Evolutionary conservation across 2,329 filamentous ascomycete species (phyloP), one percentile per base, ranked within the genome.

Genomic region (Venturia pyrina): DNA sequence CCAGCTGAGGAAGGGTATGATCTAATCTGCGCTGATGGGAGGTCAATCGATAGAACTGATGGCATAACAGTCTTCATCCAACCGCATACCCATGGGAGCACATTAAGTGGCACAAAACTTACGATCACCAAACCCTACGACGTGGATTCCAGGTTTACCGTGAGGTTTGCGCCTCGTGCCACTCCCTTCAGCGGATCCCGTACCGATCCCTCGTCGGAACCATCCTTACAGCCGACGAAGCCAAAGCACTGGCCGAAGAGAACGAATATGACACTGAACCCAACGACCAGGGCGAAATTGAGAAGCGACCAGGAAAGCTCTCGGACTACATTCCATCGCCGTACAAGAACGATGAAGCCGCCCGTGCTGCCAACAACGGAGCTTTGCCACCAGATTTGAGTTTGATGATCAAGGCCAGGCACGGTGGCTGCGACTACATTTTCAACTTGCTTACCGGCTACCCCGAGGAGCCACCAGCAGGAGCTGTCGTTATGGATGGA

Each of bases 91-190:
- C 95, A 69, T 99, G 95, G 95, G 93, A 95, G 75, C 95, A 99
- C 81, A 77, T 87, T 76, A 88, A 95, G 81, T 92, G 88, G 85
- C 83, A 87, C 79, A 97, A 96, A 86, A 97, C 95, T 72, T 99
- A 93, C 78, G 95, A 99, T 76, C 93, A 98, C 82, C 88, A 90
- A 81, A 89, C 92, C 74, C 92, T 99, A 71, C 95, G 95, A 79
- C 93, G 95, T 83, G 95, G 95, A 81, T 99, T 98, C 87, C 93
- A 96, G 82, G 95, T 99, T 77, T 99, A 99, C 85, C 91, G 89
- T 73, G 95, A 99, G 82, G 95, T 99, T 75, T 99, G 95, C 85
- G 87, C 93, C 69, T 91, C 91, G 73, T 99, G 95, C 87, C 95
- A 99, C 85, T 99, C 95, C 69, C 88, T 99, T 70, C 88, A 84